Evolutionary conservation across 2,329 filamentous ascomycete genomes (phyloP).

Genomic region (Karstenula rhodostoma): DNA sequence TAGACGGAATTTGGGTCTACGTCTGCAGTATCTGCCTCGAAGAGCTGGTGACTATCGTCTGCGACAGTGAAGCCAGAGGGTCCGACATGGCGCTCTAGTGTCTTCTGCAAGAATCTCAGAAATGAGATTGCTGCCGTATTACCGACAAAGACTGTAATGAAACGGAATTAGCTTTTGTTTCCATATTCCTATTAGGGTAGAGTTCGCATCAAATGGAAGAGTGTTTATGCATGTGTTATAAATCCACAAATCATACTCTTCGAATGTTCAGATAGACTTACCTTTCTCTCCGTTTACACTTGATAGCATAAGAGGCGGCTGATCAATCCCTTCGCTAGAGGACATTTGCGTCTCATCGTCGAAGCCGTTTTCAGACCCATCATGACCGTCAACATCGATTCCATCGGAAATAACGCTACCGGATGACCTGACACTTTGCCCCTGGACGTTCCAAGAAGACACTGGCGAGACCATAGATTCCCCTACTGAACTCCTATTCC

Average conservation of each 20-base stretch:
- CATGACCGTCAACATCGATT: conserved; percentile 1
- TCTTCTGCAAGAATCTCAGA: conserved; percentile 61
- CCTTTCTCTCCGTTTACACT: conserved; percentile 60
- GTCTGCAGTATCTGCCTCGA: conserved; percentile 55
- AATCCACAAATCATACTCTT: no score
- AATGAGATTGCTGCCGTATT: conserved; percentile 64
- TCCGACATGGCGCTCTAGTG: conserved; percentile 60
- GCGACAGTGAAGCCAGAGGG: conserved; percentile 64
- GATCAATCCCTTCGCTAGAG: conserved; percentile 21
- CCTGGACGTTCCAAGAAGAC: conserved; percentile 18
- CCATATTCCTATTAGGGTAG: neutral
- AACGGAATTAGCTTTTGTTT: conserved; percentile 16
- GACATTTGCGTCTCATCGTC: conserved; percentile 27
- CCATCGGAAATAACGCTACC: conserved; percentile 7
- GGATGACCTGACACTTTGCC: conserved; percentile 9
- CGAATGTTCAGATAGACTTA: conserved; percentile 45
- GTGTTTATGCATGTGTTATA: neutral
- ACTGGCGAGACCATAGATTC: conserved; percentile 14
- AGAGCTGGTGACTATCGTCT: conserved; percentile 61
- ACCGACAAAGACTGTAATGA: conserved; percentile 57
- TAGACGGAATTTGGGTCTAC: conserved; percentile 34
- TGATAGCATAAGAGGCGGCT: conserved; percentile 56
- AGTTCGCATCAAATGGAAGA: neutral
- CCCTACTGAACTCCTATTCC: conserved; percentile 9
- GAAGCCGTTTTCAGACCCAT: conserved; percentile 13